phyloP scores from a whole-genome alignment of 2,329 filamentous ascomycete species.

The Fusarium longipes region DNA sequence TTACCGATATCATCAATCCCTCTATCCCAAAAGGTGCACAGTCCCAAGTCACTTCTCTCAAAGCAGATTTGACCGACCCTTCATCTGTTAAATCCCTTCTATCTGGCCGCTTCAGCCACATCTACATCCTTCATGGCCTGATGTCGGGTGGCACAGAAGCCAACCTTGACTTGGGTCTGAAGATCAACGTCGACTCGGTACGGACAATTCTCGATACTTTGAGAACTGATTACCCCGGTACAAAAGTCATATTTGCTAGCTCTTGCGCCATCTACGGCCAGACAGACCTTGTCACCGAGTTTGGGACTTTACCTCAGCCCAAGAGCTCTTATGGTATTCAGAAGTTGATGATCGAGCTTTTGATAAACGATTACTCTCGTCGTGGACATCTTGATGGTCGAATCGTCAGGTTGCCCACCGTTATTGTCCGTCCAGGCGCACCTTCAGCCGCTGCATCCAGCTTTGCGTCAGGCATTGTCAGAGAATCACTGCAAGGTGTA shows the following conservation, averaged over 20 bases:
- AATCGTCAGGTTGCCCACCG: conserved; percentile 67
- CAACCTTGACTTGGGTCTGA: conserved; percentile 64
- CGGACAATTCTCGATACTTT: conserved; percentile 64
- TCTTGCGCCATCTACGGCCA: conserved; percentile 70
- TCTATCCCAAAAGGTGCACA: conserved; percentile 56
- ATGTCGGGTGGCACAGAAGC: conserved; percentile 72
- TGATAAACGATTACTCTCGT: conserved; percentile 54
- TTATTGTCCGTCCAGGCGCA: conserved; percentile 69
- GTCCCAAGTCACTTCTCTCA: conserved; percentile 40
- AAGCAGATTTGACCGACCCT: conserved; percentile 43
- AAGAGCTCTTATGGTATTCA: conserved; percentile 70
- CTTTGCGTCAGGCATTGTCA: conserved; percentile 71
- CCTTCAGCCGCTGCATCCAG: conserved; percentile 70
- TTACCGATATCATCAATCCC: conserved; percentile 68
- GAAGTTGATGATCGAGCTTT: conserved; percentile 68
- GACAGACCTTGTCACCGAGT: conserved; percentile 26
- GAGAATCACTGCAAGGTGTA: conserved; percentile 62
- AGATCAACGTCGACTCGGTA: conserved; percentile 69
- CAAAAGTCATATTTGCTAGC: conserved; percentile 68
- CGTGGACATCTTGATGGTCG: conserved; percentile 67
- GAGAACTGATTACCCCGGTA: conserved; percentile 56
- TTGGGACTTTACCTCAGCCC: conserved; percentile 53
- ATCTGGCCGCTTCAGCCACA: conserved; percentile 52
- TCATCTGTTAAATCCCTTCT: conserved; percentile 45
- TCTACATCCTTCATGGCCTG: conserved; percentile 71